Conservation (phyloP, 78 protist genomes). For the Dictyostelium citrinum region DNA sequence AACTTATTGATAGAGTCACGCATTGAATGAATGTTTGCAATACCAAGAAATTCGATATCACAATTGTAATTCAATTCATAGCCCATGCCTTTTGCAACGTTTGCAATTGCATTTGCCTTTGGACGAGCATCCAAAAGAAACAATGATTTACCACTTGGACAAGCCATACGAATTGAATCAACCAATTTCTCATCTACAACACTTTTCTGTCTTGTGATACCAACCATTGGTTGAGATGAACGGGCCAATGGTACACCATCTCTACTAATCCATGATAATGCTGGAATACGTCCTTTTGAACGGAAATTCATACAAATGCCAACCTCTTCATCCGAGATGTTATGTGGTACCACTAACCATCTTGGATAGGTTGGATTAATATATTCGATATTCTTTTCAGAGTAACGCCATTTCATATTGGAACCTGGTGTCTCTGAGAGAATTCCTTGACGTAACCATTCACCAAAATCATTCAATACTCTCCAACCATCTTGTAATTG, state of each 20-base stretch:
- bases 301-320: slow-evolving; percentile 34
- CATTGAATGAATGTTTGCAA: slow-evolving; percentile 94
- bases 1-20: slow-evolving; percentile 68
- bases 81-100: slow-evolving; percentile 87
- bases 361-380: slow-evolving; percentile 59
- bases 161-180: not conserved
- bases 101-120: slow-evolving; percentile 85
- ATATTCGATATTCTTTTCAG: slow-evolving; percentile 45
- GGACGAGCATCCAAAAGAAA: slow-evolving; percentile 79
- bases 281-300: slow-evolving; percentile 74
- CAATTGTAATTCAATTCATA: slow-evolving; percentile 79
- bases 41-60: slow-evolving; percentile 80
- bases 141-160: slow-evolving; percentile 13
- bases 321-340: slow-evolving; percentile 47
- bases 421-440: not conserved
- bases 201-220: slow-evolving; percentile 40
- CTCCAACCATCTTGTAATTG: slow-evolving; percentile 54
- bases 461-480: not conserved
- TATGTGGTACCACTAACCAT: slow-evolving; percentile 27
- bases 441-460: slow-evolving; percentile 52
- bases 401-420: slow-evolving; percentile 30
- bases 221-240: slow-evolving; percentile 72
- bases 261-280: slow-evolving; percentile 37
- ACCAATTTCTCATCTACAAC: slow-evolving; percentile 47
- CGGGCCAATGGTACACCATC: slow-evolving; percentile 71